These are phyloP conservation scores for Camellia japonica DNA, from an alignment of 148 eudicot genomes.

Conservation along the genomic window DNA sequence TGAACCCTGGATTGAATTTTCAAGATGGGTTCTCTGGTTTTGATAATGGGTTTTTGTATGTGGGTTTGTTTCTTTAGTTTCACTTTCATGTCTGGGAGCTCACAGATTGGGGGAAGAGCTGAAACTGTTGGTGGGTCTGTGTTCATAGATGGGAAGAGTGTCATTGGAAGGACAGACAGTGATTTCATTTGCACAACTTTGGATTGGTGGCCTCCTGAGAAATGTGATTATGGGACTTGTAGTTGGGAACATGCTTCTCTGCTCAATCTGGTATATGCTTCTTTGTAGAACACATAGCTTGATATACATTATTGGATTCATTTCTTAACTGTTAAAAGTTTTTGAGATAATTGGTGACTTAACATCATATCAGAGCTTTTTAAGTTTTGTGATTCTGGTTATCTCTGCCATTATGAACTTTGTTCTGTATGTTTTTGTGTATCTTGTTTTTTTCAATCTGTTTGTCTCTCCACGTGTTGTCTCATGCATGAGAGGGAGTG, in stretches of 20 bases:
- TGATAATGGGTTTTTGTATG: constrained; percentile 27
- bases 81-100: constrained; percentile 28
- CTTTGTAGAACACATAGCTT: background rate
- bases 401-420: too few relatives aligned
- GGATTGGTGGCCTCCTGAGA: constrained; percentile 99
- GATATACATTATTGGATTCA: background rate
- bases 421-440: too few relatives aligned
- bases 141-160: constrained; percentile 45
- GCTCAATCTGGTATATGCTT: constrained; percentile 62
- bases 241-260: constrained; percentile 86
- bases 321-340: too few relatives aligned
- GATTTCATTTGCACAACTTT: constrained; percentile 86
- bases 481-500: too few relatives aligned
- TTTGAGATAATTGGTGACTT: too few relatives aligned
- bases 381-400: too few relatives aligned
- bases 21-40: constrained; percentile 47
- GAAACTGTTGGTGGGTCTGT: constrained; percentile 39
- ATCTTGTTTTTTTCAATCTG: too few relatives aligned
- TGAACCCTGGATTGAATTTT: constrained; percentile 1
- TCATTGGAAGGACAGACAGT: constrained; percentile 58
- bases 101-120: constrained; percentile 18
- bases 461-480: too few relatives aligned
- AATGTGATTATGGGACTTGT: constrained; percentile 95
- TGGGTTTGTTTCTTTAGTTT: constrained; percentile 35
- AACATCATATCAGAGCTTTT: too few relatives aligned